Percentiles rank a stretch among this genome's conserved stretches.
Evolutionary conservation across 192 early-diverging fungal species (phyloP).

Genomic region (Chytriomyces sp.): DNA sequence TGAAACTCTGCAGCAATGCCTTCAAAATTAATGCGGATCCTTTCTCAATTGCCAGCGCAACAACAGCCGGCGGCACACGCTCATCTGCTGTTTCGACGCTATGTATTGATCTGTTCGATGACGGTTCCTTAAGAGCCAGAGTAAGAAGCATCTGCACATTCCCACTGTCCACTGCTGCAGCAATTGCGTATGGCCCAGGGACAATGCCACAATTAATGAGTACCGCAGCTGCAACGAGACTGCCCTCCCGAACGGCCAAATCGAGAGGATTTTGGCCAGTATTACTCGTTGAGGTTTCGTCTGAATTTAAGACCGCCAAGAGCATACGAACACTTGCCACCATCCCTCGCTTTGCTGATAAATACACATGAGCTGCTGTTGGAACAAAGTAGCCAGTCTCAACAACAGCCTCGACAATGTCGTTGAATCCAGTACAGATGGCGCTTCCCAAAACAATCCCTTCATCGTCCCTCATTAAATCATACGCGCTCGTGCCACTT

Average conservation of each 20-base stretch:
- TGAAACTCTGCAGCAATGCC: slow-evolving; percentile 5
- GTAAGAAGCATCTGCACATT: slow-evolving; percentile 9
- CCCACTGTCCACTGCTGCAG: slow-evolving; percentile 20
- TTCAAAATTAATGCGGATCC: slow-evolving; percentile 14
- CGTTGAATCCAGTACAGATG: slow-evolving; percentile 15
- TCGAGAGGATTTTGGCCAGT: slow-evolving; percentile 11
- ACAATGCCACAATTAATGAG: slow-evolving; percentile 6
- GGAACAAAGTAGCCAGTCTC: neutral
- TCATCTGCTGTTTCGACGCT: neutral
- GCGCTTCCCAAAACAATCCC: slow-evolving; percentile 11
- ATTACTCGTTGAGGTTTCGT: neutral
- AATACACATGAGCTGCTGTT: slow-evolving; percentile 19
- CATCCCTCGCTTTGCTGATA: slow-evolving; percentile 20
- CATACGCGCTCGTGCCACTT: neutral
- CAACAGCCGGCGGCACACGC: slow-evolving; percentile 16
- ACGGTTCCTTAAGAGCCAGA: neutral
- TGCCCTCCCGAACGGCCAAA: slow-evolving; percentile 25
- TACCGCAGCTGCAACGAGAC: neutral
- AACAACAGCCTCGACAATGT: slow-evolving; percentile 5
- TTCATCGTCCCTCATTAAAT: neutral
- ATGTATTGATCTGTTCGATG: neutral
- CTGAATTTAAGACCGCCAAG: neutral
- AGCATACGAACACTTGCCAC: neutral
- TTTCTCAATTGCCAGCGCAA: slow-evolving; percentile 21
- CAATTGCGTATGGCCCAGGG: slow-evolving; percentile 23